Evolutionary conservation across 2,329 filamentous ascomycete species (phyloP).

Genomic region (Stemphylium vesicarium): DNA sequence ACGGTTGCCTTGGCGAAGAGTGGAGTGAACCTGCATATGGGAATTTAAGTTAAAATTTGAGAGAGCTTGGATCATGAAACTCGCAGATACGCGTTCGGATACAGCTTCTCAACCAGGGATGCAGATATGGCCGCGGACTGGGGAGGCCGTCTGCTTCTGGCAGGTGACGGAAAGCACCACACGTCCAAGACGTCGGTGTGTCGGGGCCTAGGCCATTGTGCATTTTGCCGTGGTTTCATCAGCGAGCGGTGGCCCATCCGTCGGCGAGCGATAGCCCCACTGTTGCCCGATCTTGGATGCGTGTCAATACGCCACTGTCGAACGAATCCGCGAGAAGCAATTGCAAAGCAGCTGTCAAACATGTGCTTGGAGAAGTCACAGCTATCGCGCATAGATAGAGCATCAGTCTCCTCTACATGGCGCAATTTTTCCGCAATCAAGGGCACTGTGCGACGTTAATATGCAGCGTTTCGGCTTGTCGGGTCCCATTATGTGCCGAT

Average conservation of each 20-base stretch:
- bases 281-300: slow-evolving; percentile 10
- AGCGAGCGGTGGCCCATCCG: slow-evolving; percentile 6
- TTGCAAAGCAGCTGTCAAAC: slow-evolving; percentile 1
- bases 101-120: too few species aligned
- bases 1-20: too few species aligned
- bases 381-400: background rate
- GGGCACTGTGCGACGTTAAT: background rate
- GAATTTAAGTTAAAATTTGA: too few species aligned
- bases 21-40: too few species aligned
- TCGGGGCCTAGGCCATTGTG: slow-evolving; percentile 3
- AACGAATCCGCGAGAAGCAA: slow-evolving; percentile 2
- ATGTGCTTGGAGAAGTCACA: background rate
- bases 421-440: background rate
- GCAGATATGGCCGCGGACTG: too few species aligned
- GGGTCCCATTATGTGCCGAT: slow-evolving; percentile 22
- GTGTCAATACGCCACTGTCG: slow-evolving; percentile 1
- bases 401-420: background rate
- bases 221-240: slow-evolving; percentile 2
- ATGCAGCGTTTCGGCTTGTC: slow-evolving; percentile 22
- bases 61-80: too few species aligned
- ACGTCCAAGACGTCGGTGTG: slow-evolving; percentile 2
- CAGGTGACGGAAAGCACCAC: background rate
- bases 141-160: background rate
- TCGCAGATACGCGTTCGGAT: too few species aligned
- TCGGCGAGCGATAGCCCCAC: slow-evolving; percentile 14